Conservation (phyloP, 805 yeast genomes). For the Hyphopichia homilentoma region DNA sequence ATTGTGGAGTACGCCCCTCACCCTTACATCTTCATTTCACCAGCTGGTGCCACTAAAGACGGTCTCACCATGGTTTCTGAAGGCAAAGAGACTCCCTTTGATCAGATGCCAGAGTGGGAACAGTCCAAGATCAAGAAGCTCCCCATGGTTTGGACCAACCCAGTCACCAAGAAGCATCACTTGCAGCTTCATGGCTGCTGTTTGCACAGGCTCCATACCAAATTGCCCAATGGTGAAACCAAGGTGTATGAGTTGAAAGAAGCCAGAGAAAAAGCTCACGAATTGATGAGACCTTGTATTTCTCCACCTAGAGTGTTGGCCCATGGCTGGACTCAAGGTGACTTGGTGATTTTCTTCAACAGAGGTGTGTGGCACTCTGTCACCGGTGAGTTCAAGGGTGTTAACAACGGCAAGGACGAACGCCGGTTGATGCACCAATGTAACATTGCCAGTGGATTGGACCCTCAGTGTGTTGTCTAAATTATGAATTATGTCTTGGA, state of each 20-base stretch:
- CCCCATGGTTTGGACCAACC: slow-evolving; percentile 92
- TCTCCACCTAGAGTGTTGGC: slow-evolving; percentile 70
- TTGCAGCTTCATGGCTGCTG: slow-evolving; percentile 89
- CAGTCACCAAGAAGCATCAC: slow-evolving; percentile 77
- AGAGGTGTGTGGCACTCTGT: slow-evolving; percentile 92
- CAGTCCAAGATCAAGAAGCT: slow-evolving; percentile 68
- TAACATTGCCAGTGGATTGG: slow-evolving; percentile 78
- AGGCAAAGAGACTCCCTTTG: slow-evolving; percentile 63
- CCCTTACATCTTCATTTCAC: slow-evolving; percentile 81
- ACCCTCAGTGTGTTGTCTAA: slow-evolving; percentile 39
- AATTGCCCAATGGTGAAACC: slow-evolving; percentile 49
- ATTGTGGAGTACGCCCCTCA: slow-evolving; percentile 88
- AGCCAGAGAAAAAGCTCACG: slow-evolving; percentile 71
- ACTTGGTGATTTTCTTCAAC: slow-evolving; percentile 80
- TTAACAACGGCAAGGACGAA: slow-evolving; percentile 54
- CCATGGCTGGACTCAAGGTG: slow-evolving; percentile 82
- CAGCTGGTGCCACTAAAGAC: slow-evolving; percentile 78
- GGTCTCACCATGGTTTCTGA: slow-evolving; percentile 85
- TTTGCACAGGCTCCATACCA: slow-evolving; percentile 57
- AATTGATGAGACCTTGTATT: slow-evolving; percentile 83
- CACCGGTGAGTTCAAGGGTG: slow-evolving; percentile 73
- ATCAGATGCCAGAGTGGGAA: slow-evolving; percentile 81
- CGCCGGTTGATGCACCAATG: slow-evolving; percentile 90
- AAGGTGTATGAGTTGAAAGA: slow-evolving; percentile 54
- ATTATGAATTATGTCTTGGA: background rate